Evolutionary conservation across 768 basidiomycete species (phyloP), one percentile per base, ranked within the genome.

Genomic region (Pilatotrama ljubarskyi): DNA sequence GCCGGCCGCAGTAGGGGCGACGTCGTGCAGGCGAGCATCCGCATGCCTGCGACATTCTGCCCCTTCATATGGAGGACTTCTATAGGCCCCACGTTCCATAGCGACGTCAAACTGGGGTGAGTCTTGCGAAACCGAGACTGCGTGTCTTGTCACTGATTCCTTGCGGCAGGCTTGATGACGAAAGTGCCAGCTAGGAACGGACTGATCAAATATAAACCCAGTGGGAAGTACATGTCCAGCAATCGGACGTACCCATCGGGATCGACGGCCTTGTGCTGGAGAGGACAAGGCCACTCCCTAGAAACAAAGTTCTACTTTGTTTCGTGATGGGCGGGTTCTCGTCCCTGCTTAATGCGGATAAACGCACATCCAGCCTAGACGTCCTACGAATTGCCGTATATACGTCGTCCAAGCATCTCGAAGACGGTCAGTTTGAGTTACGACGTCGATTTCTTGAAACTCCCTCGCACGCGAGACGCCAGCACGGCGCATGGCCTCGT

Each of bases 361-460:
- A 46, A 38, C 24, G 24, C 50, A 26, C 26, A 35, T n/a, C 54
- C 48, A 58, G 26, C 60, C 6, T 48, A 40, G 20, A 51, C 40
- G 44, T 40, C 25, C 49, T 22, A 32, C 20, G 42, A 42, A 50
- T 53, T 55, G 47, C 59, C 59, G 38, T 26, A 51, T 55, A 43
- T 49, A 37, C 42, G 54, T 46, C 48, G 24, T 43, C 14, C 48
- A 9, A 29, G 48, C 60, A 35, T 55, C 55, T 56, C 60, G 60
- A 61, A 56, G 51, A n/a, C 53, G 25, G 35, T 61, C 60, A 61
- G 17, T 56, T 61, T 56, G 55, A 56, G 60, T 61, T 61, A 49
- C 29, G 41, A 55, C 24, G 51, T 24, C 24, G 18, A 18, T 36
- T 41, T 44, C 50, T 43, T 56, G 59, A 61, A 61, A 54, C 49